Conservation (phyloP, 2,329 filamentous ascomycete genomes). For the Penicillium griseofulvum region DNA sequence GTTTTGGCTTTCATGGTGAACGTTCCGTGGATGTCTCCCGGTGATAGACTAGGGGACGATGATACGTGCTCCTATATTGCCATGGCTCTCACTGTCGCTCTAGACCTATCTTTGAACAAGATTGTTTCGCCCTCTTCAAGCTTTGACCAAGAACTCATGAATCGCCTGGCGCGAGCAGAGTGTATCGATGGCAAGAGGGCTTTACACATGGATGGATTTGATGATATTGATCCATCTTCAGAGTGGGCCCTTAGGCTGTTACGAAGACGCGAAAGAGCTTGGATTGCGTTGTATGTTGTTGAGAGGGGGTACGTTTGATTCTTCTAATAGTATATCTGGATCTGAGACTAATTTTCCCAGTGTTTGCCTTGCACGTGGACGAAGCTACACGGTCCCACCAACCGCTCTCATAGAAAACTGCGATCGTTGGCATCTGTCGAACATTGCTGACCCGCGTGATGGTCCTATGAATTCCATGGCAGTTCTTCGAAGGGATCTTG, state of each 20-base stretch:
- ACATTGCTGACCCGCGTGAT: constrained; percentile 64
- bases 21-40: constrained; percentile 68
- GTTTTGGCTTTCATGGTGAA: constrained; percentile 74
- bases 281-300: constrained; percentile 70
- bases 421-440: constrained; percentile 66
- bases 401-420: constrained; percentile 65
- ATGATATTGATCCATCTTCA: constrained; percentile 60
- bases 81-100: constrained; percentile 65
- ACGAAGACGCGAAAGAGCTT: constrained; percentile 64
- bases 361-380: constrained; percentile 67
- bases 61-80: constrained; percentile 71
- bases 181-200: constrained; percentile 67
- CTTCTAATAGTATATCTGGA: not conserved
- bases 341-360: constrained; percentile 27
- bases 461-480: constrained; percentile 71
- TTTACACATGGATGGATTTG: constrained; percentile 66
- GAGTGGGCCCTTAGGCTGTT: constrained; percentile 61
- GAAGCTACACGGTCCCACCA: constrained; percentile 66
- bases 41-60: constrained; percentile 53
- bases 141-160: constrained; percentile 46
- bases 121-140: constrained; percentile 58
- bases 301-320: constrained; percentile 57
- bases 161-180: constrained; percentile 60
- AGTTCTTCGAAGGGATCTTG: constrained; percentile 65
- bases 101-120: constrained; percentile 69